Percentiles rank a stretch among this genome's conserved stretches.
These are phyloP conservation scores for Lepiota venenata DNA, from an alignment of 768 basidiomycete species.

Conservation along the genomic window DNA sequence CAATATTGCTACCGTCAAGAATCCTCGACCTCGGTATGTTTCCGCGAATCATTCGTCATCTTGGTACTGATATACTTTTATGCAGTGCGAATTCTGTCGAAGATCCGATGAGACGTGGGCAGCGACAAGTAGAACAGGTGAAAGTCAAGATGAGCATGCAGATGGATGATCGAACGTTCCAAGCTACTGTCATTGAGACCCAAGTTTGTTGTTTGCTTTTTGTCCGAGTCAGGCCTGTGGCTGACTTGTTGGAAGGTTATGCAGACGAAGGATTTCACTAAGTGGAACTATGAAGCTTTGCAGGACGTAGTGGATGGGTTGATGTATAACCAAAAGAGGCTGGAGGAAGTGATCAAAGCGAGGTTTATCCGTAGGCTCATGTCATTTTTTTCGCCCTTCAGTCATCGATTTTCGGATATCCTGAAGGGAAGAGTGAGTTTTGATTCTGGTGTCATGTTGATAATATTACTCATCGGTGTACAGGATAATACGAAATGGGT, in stretches of 20 bases:
- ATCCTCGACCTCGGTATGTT: slow-evolving; percentile 61
- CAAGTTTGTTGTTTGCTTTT: slow-evolving; percentile 48
- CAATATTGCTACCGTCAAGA: slow-evolving; percentile 45
- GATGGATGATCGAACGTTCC: slow-evolving; percentile 94
- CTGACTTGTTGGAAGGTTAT: slow-evolving; percentile 55
- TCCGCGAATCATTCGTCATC: neutral
- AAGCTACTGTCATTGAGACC: slow-evolving; percentile 78
- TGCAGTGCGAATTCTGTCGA: slow-evolving; percentile 75
- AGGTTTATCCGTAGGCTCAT: slow-evolving; percentile 90
- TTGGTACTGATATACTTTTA: neutral
- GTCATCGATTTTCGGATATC: slow-evolving; percentile 83
- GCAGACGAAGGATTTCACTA: slow-evolving; percentile 81
- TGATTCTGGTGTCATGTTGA: neutral
- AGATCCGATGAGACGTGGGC: slow-evolving; percentile 83
- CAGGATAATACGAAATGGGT: slow-evolving; percentile 87
- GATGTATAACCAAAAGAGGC: slow-evolving; percentile 81
- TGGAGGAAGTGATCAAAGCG: slow-evolving; percentile 93
- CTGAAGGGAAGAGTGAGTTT: slow-evolving; percentile 57
- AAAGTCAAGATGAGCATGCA: slow-evolving; percentile 89
- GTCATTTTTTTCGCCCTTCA: slow-evolving; percentile 91
- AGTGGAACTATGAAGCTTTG: slow-evolving; percentile 91
- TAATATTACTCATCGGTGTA: neutral
- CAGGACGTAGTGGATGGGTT: slow-evolving; percentile 92
- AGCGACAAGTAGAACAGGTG: slow-evolving; percentile 86
- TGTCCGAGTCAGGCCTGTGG: neutral